Conservation (phyloP, 257 asterid species). For the Thymus mandschuricus region DNA sequence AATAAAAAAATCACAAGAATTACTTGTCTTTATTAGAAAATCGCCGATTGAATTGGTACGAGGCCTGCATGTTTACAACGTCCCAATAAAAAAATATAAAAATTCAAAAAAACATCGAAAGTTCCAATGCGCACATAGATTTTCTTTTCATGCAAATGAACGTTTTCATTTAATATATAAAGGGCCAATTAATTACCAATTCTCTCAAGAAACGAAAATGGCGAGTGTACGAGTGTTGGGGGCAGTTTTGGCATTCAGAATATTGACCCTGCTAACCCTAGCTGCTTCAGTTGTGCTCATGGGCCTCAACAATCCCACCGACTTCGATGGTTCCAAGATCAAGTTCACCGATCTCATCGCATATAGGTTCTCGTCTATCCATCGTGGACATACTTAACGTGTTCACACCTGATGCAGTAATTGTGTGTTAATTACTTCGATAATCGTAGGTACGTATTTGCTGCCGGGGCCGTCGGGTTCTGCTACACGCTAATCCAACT, state of each 20-base stretch:
- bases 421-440: too few relatives aligned
- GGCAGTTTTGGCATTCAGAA: slow-evolving; percentile 38
- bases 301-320: slow-evolving; percentile 45
- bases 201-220: background rate
- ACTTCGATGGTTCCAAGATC: slow-evolving; percentile 37
- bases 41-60: background rate
- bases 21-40: background rate
- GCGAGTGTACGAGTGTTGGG: slow-evolving; percentile 33
- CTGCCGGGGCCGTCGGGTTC: slow-evolving; percentile 46
- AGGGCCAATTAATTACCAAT: background rate
- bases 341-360: slow-evolving; percentile 48
- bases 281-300: slow-evolving; percentile 52
- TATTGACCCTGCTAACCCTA: slow-evolving; percentile 43
- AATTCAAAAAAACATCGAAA: background rate
- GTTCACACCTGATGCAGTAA: too few relatives aligned
- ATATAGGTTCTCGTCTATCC: slow-evolving; percentile 40
- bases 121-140: background rate
- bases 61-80: slow-evolving; percentile 25
- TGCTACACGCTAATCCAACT: slow-evolving; percentile 58
- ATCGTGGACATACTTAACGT: too few relatives aligned
- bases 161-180: background rate
- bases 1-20: background rate
- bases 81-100: background rate
- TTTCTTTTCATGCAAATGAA: background rate
- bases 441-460: slow-evolving; percentile 51